These are phyloP conservation scores for Holtermannia corniformis DNA, from an alignment of 768 basidiomycete species.

Conservation along the genomic window DNA sequence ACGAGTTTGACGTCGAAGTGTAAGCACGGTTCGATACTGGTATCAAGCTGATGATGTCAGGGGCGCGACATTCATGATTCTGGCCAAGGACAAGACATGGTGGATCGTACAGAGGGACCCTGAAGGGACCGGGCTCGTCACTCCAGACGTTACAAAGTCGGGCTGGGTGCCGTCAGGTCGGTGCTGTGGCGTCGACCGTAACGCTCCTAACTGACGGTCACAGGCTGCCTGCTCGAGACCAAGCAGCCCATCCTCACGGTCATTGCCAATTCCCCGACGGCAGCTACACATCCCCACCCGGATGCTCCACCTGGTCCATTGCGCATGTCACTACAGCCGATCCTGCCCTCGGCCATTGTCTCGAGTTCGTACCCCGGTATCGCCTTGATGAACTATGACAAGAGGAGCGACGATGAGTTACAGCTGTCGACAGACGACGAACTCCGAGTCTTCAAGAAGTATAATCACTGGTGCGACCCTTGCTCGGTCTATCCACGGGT, in stretches of 20 bases:
- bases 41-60: slow-evolving; percentile 43
- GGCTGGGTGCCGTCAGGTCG: slow-evolving; percentile 93
- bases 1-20: slow-evolving; percentile 97
- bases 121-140: slow-evolving; percentile 64
- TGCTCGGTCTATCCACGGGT: slow-evolving; percentile 2
- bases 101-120: slow-evolving; percentile 97
- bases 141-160: slow-evolving; percentile 68
- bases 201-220: not conserved
- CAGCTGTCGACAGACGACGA: slow-evolving; percentile 79
- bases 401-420: slow-evolving; percentile 87
- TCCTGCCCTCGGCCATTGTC: slow-evolving; percentile 80
- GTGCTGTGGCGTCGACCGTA: slow-evolving; percentile 4
- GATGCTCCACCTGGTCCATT: slow-evolving; percentile 23
- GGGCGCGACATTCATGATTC: slow-evolving; percentile 85
- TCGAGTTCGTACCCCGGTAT: slow-evolving; percentile 97
- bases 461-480: slow-evolving; percentile 83
- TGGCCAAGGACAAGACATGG: slow-evolving; percentile 94
- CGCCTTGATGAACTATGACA: slow-evolving; percentile 91
- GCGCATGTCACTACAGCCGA: slow-evolving; percentile 45
- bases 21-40: slow-evolving; percentile 45
- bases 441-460: slow-evolving; percentile 89
- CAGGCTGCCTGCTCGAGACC: slow-evolving; percentile 70
- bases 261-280: not conserved
- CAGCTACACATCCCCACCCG: not conserved
- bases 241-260: not conserved